Conservation (phyloP, 169 alveolate species). For the Plasmodium malariae region DNA sequence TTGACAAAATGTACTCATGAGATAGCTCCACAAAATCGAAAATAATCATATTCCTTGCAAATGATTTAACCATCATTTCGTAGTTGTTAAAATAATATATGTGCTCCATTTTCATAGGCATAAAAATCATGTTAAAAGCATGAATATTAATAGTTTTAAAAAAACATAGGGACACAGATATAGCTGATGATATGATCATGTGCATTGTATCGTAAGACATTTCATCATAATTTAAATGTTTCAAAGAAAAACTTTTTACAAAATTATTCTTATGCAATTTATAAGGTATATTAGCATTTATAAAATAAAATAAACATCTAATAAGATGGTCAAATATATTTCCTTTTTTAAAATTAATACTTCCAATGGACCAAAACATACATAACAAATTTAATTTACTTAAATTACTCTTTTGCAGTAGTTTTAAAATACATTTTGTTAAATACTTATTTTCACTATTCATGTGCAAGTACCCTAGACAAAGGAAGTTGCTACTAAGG, state of each 20-base stretch:
- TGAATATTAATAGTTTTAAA: conserved; percentile 66
- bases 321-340: conserved; percentile 50
- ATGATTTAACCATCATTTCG: conserved; percentile 63
- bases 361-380: conserved; percentile 71
- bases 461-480: conserved; percentile 68
- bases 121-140: conserved; percentile 73
- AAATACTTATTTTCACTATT: conserved; percentile 45
- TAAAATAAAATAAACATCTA: conserved; percentile 50
- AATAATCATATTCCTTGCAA: conserved; percentile 72
- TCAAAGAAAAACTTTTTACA: conserved; percentile 25
- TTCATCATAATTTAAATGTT: conserved; percentile 14
- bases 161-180: conserved; percentile 45
- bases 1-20: conserved; percentile 68
- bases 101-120: conserved; percentile 60
- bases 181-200: conserved; percentile 56
- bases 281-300: conserved; percentile 65
- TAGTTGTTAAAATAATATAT: conserved; percentile 55
- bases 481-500: conserved; percentile 48
- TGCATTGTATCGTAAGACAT: conserved; percentile 45
- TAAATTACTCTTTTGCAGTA: conserved; percentile 38
- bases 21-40: conserved; percentile 69
- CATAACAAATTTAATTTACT: conserved; percentile 58
- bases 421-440: conserved; percentile 56
- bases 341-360: conserved; percentile 68
- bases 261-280: conserved; percentile 51